Conservation (phyloP, 345 rosid genomes). For the Dovyalis caffra region DNA sequence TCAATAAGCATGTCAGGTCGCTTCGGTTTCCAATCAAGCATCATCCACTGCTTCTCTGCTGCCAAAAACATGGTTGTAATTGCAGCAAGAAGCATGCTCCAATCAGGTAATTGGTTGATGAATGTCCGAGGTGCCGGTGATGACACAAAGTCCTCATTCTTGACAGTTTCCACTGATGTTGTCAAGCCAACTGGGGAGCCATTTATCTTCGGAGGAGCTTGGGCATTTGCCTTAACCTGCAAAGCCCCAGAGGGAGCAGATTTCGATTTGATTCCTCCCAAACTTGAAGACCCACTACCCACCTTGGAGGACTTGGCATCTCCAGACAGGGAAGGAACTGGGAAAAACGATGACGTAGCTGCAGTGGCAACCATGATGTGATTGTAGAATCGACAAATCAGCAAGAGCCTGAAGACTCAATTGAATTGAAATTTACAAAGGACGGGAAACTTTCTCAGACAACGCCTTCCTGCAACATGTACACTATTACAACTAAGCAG, state of each 20-base stretch:
- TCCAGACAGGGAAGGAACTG: conserved; percentile 48
- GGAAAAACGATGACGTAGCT: conserved; percentile 72
- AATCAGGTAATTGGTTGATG: conserved; percentile 92
- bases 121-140: conserved; percentile 82
- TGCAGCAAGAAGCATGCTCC: conserved; percentile 99
- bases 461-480: conserved; percentile 5
- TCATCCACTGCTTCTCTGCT: conserved; percentile 99
- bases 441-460: neutral
- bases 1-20: conserved; percentile 82
- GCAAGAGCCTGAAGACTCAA: neutral
- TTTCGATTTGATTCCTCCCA: conserved; percentile 47
- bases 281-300: conserved; percentile 41
- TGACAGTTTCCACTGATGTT: conserved; percentile 44
- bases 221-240: conserved; percentile 85
- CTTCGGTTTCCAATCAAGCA: conserved; percentile 98
- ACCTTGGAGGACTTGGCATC: conserved; percentile 53
- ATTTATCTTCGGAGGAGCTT: conserved; percentile 84
- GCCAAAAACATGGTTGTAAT: conserved; percentile 94
- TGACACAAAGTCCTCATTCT: conserved; percentile 44
- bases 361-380: conserved; percentile 70
- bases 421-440: neutral
- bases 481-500: neutral
- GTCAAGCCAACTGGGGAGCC: conserved; percentile 56
- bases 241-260: conserved; percentile 49
- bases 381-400: neutral